phyloP scores from a whole-genome alignment of 2,329 filamentous ascomycete species.

The Verticillium tricorpus region DNA sequence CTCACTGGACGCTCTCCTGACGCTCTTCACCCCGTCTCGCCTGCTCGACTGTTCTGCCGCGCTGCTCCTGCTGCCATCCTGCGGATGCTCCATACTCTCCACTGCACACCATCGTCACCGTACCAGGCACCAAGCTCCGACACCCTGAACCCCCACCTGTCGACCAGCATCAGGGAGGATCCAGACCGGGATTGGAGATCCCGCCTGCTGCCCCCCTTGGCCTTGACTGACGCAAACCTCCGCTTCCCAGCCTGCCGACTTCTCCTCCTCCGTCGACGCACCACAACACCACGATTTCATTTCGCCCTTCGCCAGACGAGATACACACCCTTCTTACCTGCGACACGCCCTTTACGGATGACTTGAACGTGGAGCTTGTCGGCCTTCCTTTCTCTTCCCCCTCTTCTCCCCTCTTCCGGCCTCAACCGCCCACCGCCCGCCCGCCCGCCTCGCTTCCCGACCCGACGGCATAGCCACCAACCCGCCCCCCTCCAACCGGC shows the following conservation, averaged over 20 bases:
- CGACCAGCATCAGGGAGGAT: neutral
- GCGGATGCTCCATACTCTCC: neutral
- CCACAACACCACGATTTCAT: neutral
- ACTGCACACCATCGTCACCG: neutral
- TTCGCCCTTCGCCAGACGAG: neutral
- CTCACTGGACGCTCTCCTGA: constrained; percentile 1
- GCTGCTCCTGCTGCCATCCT: neutral
- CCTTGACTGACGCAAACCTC: constrained; percentile 3
- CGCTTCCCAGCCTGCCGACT: constrained; percentile 1
- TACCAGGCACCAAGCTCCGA: neutral
- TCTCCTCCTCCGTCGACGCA: neutral
- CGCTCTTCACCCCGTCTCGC: neutral
- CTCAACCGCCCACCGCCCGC: neutral
- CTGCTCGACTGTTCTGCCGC: neutral
- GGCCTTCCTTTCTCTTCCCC: constrained; percentile 2
- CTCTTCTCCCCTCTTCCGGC: neutral
- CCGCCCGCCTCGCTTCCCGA: neutral
- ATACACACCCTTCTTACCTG: neutral
- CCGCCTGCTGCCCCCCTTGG: neutral
- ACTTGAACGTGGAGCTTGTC: constrained; percentile 6
- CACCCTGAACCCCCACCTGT: neutral
- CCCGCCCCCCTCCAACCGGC: neutral
- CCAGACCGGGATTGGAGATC: constrained; percentile 9
- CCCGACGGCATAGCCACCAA: constrained; percentile 1
- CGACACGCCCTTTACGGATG: constrained; percentile 6